Evolutionary conservation across 164 flowering plant genomes (phyloP), one percentile per base, ranked within the genome.

Genomic region (Santalum album): DNA sequence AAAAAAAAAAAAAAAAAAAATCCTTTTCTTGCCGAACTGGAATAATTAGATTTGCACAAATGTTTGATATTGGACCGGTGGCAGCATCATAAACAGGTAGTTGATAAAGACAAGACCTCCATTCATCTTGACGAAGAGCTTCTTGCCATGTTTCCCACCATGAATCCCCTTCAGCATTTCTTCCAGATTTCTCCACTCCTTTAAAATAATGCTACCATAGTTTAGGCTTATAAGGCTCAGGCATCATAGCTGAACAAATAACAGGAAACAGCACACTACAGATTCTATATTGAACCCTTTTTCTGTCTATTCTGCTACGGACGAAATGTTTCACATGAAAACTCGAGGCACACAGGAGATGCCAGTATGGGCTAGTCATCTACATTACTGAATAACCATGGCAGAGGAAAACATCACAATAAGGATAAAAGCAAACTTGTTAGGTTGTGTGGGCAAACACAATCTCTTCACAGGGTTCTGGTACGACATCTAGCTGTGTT

Each of bases 131-230:
- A 70, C 86, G 82, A 67, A 88, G 87, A 73, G 77, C 80, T 67
- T 91, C 98, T 72, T 87, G 79, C 98, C 96, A 91, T 64, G 98
- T 91, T 75, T 91, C 98, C 98, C 98, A 91, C 98, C 98, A 91
- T 45, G 96, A 78, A 72, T 91, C 98, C 51, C 98, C 98, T 73
- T 82, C 90, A 54, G 85, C 88, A 83, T 91, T 91, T 62, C 68
- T 79, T 60, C 98, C 96, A 53, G 96, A 91, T 74, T 91, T 91
- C 66, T 88, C 98, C 34, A 88, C 98, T 52, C 98, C 98, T 91
- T 49, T 38, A 38, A 45, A 60, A 59, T 35, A 52, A 21, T 12
- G 22, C 50, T 10, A 25, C 16, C 21, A 9, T 9, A 45, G 15
- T 6, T 7, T 22, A 20, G 25, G 49, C 11, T 20, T 3, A 20